Evolutionary conservation across 2,329 filamentous ascomycete species (phyloP).

Genomic region (Epichloe scottii): DNA sequence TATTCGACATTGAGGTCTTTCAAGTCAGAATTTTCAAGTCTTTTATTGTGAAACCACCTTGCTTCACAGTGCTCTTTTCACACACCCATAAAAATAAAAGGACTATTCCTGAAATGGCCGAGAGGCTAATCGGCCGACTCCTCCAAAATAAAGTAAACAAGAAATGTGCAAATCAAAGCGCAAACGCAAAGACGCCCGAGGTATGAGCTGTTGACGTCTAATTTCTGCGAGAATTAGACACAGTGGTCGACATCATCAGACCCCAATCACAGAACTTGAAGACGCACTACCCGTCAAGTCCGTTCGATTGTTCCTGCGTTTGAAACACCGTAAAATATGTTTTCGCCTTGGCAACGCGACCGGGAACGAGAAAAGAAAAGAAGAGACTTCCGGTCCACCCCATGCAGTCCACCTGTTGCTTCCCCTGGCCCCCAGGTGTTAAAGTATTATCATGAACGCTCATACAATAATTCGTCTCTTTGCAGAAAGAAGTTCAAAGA

Average conservation of each 20-base stretch:
- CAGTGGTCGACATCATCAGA: background rate
- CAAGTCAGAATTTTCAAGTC: slow-evolving; percentile 3
- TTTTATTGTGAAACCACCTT: background rate
- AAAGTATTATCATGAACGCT: slow-evolving; percentile 15
- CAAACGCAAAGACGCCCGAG: slow-evolving; percentile 1
- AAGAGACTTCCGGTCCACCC: background rate
- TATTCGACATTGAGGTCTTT: slow-evolving; percentile 5
- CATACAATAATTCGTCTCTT: slow-evolving; percentile 12
- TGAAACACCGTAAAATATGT: background rate
- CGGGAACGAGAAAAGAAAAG: background rate
- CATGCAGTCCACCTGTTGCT: background rate
- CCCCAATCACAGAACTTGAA: background rate
- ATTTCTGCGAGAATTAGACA: background rate
- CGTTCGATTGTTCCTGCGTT: background rate
- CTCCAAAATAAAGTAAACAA: background rate
- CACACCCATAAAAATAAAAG: slow-evolving; percentile 1
- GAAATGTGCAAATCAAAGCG: background rate
- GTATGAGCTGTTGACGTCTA: background rate
- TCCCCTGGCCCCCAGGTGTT: background rate
- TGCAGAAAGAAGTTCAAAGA: slow-evolving; percentile 8
- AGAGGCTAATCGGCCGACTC: background rate
- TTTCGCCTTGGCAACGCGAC: background rate
- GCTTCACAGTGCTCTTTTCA: background rate
- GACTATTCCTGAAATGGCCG: background rate
- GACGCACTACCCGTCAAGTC: background rate